Evolutionary conservation across 2,329 filamentous ascomycete genomes (phyloP).

Genomic region (Aureobasidium sp.): DNA sequence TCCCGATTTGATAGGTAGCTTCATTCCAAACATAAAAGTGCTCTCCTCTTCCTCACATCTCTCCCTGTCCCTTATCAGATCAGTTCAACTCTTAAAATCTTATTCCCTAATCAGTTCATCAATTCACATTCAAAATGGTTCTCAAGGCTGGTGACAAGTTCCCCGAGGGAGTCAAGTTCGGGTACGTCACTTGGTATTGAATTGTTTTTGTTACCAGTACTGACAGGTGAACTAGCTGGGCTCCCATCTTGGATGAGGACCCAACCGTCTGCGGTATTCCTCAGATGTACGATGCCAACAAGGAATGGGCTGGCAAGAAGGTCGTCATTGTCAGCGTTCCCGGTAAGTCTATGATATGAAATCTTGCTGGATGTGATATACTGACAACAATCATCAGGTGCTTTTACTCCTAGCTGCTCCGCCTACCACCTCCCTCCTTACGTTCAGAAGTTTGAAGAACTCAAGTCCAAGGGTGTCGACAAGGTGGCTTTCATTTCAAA

Average conservation of each 20-base stretch:
- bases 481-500: conserved; percentile 71
- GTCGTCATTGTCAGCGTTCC: conserved; percentile 64
- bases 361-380: too few species aligned
- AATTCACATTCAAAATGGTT: conserved; percentile 43
- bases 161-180: conserved; percentile 72
- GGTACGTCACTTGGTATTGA: conserved; percentile 40
- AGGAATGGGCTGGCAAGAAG: conserved; percentile 65
- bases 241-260: conserved; percentile 65
- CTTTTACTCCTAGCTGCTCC: conserved; percentile 84
- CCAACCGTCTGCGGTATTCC: conserved; percentile 74
- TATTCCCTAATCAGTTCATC: background rate
- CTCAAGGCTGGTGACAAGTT: conserved; percentile 78
- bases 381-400: conserved; percentile 41
- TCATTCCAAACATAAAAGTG: background rate
- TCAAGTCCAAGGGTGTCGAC: conserved; percentile 77
- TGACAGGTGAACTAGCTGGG: conserved; percentile 49
- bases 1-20: background rate
- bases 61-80: background rate
- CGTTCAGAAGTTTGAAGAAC: conserved; percentile 61
- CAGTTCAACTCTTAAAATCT: background rate
- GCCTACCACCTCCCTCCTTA: conserved; percentile 75
- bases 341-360: conserved; percentile 35
- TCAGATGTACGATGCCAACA: conserved; percentile 69
- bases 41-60: background rate
- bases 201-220: background rate